Base-by-base conservation (phyloP, 225 moss, liverwort and hornwort species). In the Polytrichum formosum region DNA sequence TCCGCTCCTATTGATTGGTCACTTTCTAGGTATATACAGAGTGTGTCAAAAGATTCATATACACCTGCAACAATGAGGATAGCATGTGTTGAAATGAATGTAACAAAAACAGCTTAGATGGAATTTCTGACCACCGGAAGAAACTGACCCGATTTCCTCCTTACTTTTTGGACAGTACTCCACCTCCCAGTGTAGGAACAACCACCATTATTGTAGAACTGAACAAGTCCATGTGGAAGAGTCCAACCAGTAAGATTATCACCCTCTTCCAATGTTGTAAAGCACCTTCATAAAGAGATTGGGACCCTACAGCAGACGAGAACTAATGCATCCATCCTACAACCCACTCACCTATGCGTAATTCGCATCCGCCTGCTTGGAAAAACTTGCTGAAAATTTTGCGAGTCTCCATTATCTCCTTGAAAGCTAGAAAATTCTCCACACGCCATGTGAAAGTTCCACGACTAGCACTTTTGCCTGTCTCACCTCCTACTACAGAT, bases 371-470 rank as follows among this genome's bases (percentile, higher is more conserved):
- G 75, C 94, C 94, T 80, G 94, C 94, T 83, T 99, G 98, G 75
- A 99, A 99, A 72, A 99, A 99, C 78, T 99, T 99, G 94, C 98
- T 99, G 87, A 99, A 99, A 70, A 99, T 99, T 87, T 94, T 99
- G 74, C 98, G 94, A 75, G 94, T 99, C 86, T 94, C 98, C 94
- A 99, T 99, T 28, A 99, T 99, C 83, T 99, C 98, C 91, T 99
- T 99, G 73, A 99, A 99, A 55, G 98, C 94, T 75, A 93, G 73
- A 71, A 91, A 99, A 67, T 99, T 99, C 82, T 99, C 98, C 79
- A 99, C 98, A 58, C 92, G 88, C 98, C 98, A 99, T 37, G 94
- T 99, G 72, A 99, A 99, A 26, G 92, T 94, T 65, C 98, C 98
- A 22, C 98, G 91, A 73, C 94, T 99, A 67, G 91, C 85, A 75